These are phyloP conservation scores for Exophiala sp. DNA, from an alignment of 2,329 filamentous ascomycete species.

Conservation along the genomic window DNA sequence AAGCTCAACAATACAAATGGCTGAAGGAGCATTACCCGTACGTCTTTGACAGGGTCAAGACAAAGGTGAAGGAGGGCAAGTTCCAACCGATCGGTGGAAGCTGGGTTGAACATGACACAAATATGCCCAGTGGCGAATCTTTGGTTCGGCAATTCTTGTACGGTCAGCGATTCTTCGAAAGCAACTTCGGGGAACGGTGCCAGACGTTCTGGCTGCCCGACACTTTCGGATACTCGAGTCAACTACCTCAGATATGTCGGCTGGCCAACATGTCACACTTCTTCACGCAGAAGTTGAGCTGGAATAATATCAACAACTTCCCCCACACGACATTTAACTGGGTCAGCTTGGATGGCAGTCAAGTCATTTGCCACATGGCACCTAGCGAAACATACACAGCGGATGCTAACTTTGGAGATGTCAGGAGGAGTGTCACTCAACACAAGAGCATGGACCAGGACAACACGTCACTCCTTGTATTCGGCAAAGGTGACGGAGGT, in stretches of 20 bases:
- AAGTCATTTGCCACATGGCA: constrained; percentile 97
- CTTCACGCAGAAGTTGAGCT: constrained; percentile 97
- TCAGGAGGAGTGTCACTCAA: constrained; percentile 81
- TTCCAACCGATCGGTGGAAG: constrained; percentile 96
- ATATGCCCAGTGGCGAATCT: constrained; percentile 92
- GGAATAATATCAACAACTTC: constrained; percentile 99
- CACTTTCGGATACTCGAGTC: constrained; percentile 94
- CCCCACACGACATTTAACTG: constrained; percentile 99
- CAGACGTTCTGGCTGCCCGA: constrained; percentile 97
- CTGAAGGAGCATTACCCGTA: constrained; percentile 83
- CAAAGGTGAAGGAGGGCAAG: constrained; percentile 81
- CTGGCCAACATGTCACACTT: constrained; percentile 95
- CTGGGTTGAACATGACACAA: constrained; percentile 99
- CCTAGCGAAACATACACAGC: constrained; percentile 95
- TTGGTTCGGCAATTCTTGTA: constrained; percentile 92
- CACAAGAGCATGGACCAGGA: constrained; percentile 97
- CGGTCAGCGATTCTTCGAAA: constrained; percentile 91
- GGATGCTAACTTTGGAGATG: constrained; percentile 89
- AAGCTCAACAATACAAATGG: constrained; percentile 98
- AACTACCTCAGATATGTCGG: constrained; percentile 89
- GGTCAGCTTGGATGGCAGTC: constrained; percentile 91
- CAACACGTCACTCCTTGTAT: constrained; percentile 82
- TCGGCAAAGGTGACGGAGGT: constrained; percentile 94
- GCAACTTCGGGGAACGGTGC: constrained; percentile 82
- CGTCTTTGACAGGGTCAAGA: constrained; percentile 84